These are phyloP conservation scores for Aspergillus brunneoviolaceus DNA, from an alignment of 2,329 filamentous ascomycete species.

Conservation along the genomic window DNA sequence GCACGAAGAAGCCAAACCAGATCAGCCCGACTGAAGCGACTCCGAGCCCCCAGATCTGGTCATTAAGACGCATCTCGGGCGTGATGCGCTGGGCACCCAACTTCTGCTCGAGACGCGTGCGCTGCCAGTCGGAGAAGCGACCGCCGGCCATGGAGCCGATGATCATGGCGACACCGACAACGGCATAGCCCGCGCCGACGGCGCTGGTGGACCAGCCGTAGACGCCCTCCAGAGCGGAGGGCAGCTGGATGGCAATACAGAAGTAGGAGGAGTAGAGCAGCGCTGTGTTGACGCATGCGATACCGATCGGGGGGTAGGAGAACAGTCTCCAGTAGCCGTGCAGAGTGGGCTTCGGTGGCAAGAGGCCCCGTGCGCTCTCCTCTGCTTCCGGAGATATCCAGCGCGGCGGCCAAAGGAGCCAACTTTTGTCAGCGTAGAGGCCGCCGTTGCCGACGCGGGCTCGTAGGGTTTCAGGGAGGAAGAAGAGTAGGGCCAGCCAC, in stretches of 20 bases:
- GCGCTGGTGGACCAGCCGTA: constrained; percentile 38
- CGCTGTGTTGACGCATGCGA: constrained; percentile 36
- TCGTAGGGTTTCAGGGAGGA: constrained; percentile 50
- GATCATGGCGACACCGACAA: constrained; percentile 31
- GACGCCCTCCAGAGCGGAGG: constrained; percentile 28
- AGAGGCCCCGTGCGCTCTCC: constrained; percentile 20
- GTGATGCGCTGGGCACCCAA: constrained; percentile 24
- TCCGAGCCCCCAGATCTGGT: constrained; percentile 44
- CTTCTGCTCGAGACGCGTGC: constrained; percentile 25
- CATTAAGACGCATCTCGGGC: constrained; percentile 42
- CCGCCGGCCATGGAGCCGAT: constrained; percentile 40
- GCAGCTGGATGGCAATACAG: constrained; percentile 32
- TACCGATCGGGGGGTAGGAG: constrained; percentile 34
- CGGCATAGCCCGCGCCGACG: constrained; percentile 38
- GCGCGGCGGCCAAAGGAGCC: constrained; percentile 20
- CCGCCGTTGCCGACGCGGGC: constrained; percentile 47
- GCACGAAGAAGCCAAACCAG: constrained; percentile 46
- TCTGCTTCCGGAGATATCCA: constrained; percentile 24
- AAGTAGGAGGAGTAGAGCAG: constrained; percentile 18
- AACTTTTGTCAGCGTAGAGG: constrained; percentile 7
- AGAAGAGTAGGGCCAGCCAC: constrained; percentile 36
- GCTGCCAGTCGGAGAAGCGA: constrained; percentile 40
- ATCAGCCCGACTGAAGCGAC: constrained; percentile 38
- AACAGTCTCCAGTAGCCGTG: constrained; percentile 31
- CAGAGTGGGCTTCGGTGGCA: constrained; percentile 30